Percentiles rank a stretch among this genome's conserved stretches.
Conservation (phyloP, 2,329 filamentous ascomycete genomes). For the Pochonia chlamydosporia region DNA sequence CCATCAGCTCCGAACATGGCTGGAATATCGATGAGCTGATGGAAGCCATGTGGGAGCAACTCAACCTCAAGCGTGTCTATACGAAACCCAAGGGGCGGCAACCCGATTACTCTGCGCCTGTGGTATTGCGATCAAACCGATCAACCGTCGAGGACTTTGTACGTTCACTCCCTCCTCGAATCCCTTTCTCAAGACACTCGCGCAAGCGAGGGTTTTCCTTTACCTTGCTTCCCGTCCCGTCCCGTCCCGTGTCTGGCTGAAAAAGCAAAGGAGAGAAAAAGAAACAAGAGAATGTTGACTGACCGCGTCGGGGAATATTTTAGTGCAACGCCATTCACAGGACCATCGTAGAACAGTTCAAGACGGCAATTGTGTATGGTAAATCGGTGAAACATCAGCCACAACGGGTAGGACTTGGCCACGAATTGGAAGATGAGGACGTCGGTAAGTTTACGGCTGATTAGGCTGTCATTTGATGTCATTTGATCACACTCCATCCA, state of each 20-base stretch:
- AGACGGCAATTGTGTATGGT: conserved; percentile 90
- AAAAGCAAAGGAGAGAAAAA: neutral
- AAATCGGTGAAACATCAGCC: conserved; percentile 98
- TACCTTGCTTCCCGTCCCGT: neutral
- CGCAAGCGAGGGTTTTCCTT: too few species aligned
- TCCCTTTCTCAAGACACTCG: neutral
- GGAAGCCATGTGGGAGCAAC: conserved; percentile 98
- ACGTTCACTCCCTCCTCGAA: conserved; percentile 36
- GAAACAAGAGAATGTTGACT: neutral
- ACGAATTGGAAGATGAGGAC: conserved; percentile 94
- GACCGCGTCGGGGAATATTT: conserved; percentile 30
- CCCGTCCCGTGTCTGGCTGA: neutral
- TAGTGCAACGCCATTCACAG: conserved; percentile 97
- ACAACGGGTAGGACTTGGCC: conserved; percentile 83
- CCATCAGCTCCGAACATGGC: conserved; percentile 93
- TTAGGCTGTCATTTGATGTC: neutral
- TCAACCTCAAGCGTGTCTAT: conserved; percentile 86
- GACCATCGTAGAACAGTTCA: conserved; percentile 93
- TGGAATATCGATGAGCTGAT: conserved; percentile 98
- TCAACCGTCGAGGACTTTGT: conserved; percentile 97
- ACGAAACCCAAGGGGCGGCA: conserved; percentile 95
- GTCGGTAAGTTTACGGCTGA: conserved; percentile 63
- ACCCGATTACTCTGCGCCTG: conserved; percentile 87
- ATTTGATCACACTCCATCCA: too few species aligned
- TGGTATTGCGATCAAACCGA: conserved; percentile 75